These are phyloP conservation scores for Candida koratica DNA, from an alignment of 805 yeast genomes.

Conservation along the genomic window DNA sequence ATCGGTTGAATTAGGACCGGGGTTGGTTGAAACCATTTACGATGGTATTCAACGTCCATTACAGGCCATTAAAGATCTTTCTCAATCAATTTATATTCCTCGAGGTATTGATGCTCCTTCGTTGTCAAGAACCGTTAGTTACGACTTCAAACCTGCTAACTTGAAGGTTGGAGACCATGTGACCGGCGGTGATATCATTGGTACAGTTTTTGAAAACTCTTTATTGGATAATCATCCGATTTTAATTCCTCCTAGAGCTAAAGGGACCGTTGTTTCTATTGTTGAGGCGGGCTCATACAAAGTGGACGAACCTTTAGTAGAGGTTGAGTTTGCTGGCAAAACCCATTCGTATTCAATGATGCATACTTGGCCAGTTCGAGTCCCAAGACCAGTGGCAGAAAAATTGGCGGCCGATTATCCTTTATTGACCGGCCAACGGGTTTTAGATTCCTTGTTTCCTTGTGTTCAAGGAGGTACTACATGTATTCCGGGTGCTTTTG, in stretches of 20 bases:
- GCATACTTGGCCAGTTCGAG: slow-evolving; percentile 99
- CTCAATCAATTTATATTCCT: slow-evolving; percentile 94
- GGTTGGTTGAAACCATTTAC: slow-evolving; percentile 97
- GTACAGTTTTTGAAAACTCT: slow-evolving; percentile 91
- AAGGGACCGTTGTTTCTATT: slow-evolving; percentile 90
- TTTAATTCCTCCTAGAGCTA: slow-evolving; percentile 94
- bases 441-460: slow-evolving; percentile 94
- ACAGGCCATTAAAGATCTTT: slow-evolving; percentile 80
- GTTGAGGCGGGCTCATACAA: slow-evolving; percentile 89
- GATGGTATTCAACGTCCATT: slow-evolving; percentile 99
- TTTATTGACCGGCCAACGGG: slow-evolving; percentile 97
- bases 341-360: slow-evolving; percentile 81
- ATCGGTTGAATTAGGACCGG: slow-evolving; percentile 98
- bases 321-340: slow-evolving; percentile 91
- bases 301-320: slow-evolving; percentile 84
- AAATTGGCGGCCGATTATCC: slow-evolving; percentile 93
- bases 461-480: slow-evolving; percentile 99
- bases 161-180: slow-evolving; percentile 94
- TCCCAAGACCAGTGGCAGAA: slow-evolving; percentile 97
- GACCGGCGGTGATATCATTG: slow-evolving; percentile 97
- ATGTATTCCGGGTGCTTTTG: slow-evolving; percentile 99
- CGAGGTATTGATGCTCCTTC: slow-evolving; percentile 98
- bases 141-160: slow-evolving; percentile 79
- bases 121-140: slow-evolving; percentile 73
- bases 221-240: slow-evolving; percentile 89